A percentile compares a stretch with the other conserved stretches of the same genome.
These are phyloP conservation scores for Neocatenulostroma microsporum DNA, from an alignment of 2,329 filamentous ascomycete species.

Conservation along the genomic window DNA sequence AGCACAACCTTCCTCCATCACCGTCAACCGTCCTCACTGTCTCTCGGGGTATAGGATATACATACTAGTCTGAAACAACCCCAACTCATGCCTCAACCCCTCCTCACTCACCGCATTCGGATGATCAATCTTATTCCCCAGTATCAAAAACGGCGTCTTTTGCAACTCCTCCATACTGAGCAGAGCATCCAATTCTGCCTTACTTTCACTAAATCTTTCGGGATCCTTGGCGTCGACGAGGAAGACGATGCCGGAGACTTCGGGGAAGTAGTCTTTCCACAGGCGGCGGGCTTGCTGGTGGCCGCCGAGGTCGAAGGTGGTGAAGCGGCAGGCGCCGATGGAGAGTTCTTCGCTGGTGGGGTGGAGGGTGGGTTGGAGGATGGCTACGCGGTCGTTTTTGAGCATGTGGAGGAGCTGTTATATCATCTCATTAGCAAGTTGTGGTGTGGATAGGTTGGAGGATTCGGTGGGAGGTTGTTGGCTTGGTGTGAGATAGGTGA, in stretches of 20 bases:
- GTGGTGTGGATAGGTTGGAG: conserved; percentile 6
- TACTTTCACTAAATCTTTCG: conserved; percentile 88
- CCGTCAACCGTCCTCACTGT: no score
- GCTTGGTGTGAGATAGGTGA: background rate
- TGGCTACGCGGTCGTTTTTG: conserved; percentile 92
- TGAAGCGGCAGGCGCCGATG: conserved; percentile 74
- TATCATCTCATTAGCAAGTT: conserved; percentile 4
- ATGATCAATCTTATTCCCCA: conserved; percentile 99
- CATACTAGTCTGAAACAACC: conserved; percentile 82
- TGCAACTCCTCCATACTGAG: conserved; percentile 93
- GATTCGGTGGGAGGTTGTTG: conserved; percentile 1
- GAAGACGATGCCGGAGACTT: conserved; percentile 95
- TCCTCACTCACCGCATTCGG: conserved; percentile 93
- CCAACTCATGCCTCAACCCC: conserved; percentile 83
- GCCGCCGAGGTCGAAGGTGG: conserved; percentile 86
- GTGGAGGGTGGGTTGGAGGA: conserved; percentile 83
- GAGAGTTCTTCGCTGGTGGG: conserved; percentile 88
- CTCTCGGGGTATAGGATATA: conserved; percentile 3
- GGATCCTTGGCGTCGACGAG: conserved; percentile 96
- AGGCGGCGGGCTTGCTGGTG: conserved; percentile 91
- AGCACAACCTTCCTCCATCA: conserved; percentile 1
- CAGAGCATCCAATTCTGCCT: conserved; percentile 88
- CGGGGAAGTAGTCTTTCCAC: conserved; percentile 96
- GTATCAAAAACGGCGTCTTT: conserved; percentile 91
- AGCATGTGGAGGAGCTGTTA: conserved; percentile 73